phyloP scores from a whole-genome alignment of 1,284 basidiomycete genomes.

The Sutorius eximius region DNA sequence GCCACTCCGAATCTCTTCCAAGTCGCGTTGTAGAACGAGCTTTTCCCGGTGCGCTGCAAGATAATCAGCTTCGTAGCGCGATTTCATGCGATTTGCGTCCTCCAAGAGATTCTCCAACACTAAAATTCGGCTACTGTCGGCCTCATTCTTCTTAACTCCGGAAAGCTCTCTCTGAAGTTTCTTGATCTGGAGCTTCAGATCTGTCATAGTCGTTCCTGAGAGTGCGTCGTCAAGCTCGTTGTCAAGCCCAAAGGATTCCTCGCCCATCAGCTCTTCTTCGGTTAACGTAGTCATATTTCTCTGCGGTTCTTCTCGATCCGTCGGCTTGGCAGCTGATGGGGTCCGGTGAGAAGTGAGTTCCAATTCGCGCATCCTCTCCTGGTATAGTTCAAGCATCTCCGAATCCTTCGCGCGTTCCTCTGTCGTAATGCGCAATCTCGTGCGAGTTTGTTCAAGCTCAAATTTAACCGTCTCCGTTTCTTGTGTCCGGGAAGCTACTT shows the following conservation, averaged over 20 bases:
- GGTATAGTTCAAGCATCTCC: slow-evolving; percentile 85
- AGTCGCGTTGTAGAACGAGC: slow-evolving; percentile 74
- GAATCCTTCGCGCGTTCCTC: slow-evolving; percentile 77
- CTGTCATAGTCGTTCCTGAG: slow-evolving; percentile 85
- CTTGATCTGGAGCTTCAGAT: slow-evolving; percentile 83
- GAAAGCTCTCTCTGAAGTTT: slow-evolving; percentile 84
- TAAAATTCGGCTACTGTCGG: slow-evolving; percentile 70
- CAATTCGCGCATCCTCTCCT: slow-evolving; percentile 89
- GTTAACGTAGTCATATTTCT: slow-evolving; percentile 37
- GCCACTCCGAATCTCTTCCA: slow-evolving; percentile 88
- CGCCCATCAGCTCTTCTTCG: slow-evolving; percentile 43
- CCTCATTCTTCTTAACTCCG: slow-evolving; percentile 70
- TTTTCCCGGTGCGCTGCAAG: slow-evolving; percentile 82
- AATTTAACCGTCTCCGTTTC: slow-evolving; percentile 74
- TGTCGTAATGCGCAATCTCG: slow-evolving; percentile 65
- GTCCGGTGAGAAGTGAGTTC: slow-evolving; percentile 65
- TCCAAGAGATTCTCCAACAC: slow-evolving; percentile 90
- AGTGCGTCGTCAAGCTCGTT: slow-evolving; percentile 87
- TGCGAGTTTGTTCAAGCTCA: slow-evolving; percentile 74
- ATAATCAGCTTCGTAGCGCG: slow-evolving; percentile 88
- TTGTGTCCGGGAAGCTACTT: slow-evolving; percentile 60
- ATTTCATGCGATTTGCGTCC: slow-evolving; percentile 88
- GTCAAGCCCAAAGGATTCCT: slow-evolving; percentile 62
- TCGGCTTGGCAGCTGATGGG: slow-evolving; percentile 23
- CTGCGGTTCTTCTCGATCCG: slow-evolving; percentile 22